These are phyloP conservation scores for Penicillium freii DNA, from an alignment of 2,329 filamentous ascomycete species.

Conservation along the genomic window DNA sequence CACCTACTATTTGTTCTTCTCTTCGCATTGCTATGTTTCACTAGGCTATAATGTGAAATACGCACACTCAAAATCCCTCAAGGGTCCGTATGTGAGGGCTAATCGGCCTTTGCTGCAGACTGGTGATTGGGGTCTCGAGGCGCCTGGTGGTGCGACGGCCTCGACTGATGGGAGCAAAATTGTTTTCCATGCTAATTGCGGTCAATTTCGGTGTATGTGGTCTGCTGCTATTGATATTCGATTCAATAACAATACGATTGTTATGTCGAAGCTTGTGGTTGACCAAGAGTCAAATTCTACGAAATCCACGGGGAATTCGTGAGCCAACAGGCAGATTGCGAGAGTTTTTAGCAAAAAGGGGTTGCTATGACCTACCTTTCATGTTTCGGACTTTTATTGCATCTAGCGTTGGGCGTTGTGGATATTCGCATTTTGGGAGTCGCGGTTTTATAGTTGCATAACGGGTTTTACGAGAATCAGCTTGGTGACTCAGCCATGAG, in stretches of 20 bases:
- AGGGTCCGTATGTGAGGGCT: too few relatives aligned
- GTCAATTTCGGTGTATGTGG: too few relatives aligned
- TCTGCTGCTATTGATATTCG: conserved; percentile 23
- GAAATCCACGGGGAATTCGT: neutral
- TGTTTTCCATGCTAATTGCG: too few relatives aligned
- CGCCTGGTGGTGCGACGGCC: too few relatives aligned
- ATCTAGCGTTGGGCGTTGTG: neutral
- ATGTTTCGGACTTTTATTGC: neutral
- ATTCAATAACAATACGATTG: conserved; percentile 13
- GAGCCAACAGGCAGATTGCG: neutral
- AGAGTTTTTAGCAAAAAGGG: neutral
- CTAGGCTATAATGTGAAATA: too few relatives aligned
- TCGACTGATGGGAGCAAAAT: too few relatives aligned
- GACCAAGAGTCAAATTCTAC: conserved; percentile 1
- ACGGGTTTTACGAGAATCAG: neutral
- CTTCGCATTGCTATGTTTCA: too few relatives aligned
- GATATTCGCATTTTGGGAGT: neutral
- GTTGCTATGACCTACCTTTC: neutral
- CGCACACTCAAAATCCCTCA: too few relatives aligned
- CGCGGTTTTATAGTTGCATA: neutral
- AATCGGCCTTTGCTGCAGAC: too few relatives aligned
- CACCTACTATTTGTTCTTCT: too few relatives aligned
- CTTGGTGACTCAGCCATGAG: neutral
- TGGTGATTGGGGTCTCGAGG: too few relatives aligned
- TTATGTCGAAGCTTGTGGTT: conserved; percentile 8